Conservation (phyloP, 106 monocot genomes). For the Chionographis japonica region DNA sequence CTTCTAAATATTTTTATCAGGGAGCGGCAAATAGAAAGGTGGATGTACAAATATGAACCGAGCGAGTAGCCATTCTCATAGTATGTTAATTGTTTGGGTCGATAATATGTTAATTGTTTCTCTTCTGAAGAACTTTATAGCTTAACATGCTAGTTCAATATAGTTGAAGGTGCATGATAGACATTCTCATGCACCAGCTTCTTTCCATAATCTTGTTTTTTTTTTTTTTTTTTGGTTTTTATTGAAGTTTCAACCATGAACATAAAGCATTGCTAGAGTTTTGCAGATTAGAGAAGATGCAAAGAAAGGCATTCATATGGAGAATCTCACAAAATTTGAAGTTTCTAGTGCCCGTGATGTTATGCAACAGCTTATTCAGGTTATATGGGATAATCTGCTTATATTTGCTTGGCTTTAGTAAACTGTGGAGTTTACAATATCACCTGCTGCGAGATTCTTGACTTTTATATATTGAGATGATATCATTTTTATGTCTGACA, state of each 20-base stretch:
- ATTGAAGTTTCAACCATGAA: no score
- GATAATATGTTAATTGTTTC: no score
- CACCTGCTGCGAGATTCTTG: no score
- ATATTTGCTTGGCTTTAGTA: no score
- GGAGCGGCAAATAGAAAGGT: slow-evolving; percentile 95
- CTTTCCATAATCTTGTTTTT: neutral
- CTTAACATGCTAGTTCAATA: no score
- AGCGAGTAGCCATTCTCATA: slow-evolving; percentile 95
- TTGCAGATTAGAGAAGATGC: slow-evolving; percentile 88
- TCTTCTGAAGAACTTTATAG: no score
- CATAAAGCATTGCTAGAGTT: neutral
- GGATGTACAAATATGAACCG: slow-evolving; percentile 88
- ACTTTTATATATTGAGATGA: no score
- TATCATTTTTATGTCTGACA: no score
- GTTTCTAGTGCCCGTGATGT: slow-evolving; percentile 90
- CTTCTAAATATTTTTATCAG: slow-evolving; percentile 20
- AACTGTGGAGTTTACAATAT: no score
- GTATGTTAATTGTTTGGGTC: no score
- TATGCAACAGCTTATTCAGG: slow-evolving; percentile 93
- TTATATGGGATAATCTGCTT: no score
- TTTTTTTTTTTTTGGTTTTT: neutral
- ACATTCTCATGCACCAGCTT: neutral
- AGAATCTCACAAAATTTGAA: slow-evolving; percentile 76
- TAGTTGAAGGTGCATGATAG: neutral
- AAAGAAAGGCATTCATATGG: slow-evolving; percentile 87